Evolutionary conservation across 306 rosid species (phyloP).

Genomic region (Parietaria judaica): DNA sequence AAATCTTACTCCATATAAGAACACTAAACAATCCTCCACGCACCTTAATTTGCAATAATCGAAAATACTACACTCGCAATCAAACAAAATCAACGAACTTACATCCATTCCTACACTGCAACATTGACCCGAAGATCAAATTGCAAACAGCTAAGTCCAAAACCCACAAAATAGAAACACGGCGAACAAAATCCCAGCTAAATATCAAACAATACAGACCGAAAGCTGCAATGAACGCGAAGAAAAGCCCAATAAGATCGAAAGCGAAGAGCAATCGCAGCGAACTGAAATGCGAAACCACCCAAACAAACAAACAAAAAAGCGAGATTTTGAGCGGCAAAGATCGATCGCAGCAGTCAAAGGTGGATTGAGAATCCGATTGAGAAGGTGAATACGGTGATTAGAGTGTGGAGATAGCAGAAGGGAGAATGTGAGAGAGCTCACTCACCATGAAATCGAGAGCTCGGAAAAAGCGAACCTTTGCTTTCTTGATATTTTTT

Average conservation of each 20-base stretch:
- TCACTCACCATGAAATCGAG: constrained; percentile 45
- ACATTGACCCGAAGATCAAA: constrained; percentile 11
- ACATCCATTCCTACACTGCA: constrained; percentile 9
- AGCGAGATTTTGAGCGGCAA: constrained; percentile 16
- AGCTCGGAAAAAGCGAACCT: constrained; percentile 21
- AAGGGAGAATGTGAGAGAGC: constrained; percentile 17
- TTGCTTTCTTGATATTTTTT: constrained; percentile 3
- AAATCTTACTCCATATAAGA: constrained; percentile 15
- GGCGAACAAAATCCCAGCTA: constrained; percentile 10
- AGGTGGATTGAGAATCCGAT: not conserved
- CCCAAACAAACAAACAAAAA: no score
- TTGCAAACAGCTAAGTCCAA: constrained; percentile 17
- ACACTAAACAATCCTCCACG: not conserved
- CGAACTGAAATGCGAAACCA: not conserved
- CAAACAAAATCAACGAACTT: constrained; percentile 1
- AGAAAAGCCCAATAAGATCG: constrained; percentile 19
- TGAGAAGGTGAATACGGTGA: not conserved
- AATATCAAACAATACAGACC: constrained; percentile 5
- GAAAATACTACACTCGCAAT: constrained; percentile 9
- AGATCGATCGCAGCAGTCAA: constrained; percentile 37
- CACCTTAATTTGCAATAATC: constrained; percentile 14
- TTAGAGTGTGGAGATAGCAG: not conserved
- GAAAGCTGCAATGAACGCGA: constrained; percentile 11
- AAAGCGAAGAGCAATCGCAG: not conserved
- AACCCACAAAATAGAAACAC: not conserved